Percentiles rank a stretch among this genome's conserved stretches.
Evolutionary conservation across 441 rosid species (phyloP).

Genomic region (Gossypium gossypioides): DNA sequence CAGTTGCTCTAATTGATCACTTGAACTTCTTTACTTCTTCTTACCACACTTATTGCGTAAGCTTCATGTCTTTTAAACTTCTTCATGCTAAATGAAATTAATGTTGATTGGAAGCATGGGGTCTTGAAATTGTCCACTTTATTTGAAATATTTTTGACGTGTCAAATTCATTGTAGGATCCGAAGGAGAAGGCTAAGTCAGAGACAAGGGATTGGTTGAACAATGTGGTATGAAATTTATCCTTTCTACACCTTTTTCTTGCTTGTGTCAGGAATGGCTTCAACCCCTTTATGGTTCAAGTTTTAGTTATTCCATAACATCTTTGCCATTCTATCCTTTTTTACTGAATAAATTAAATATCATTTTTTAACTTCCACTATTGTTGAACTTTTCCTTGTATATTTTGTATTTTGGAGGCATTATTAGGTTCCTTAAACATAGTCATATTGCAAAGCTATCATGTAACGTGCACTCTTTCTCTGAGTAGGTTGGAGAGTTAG

Average conservation of each 20-base stretch:
- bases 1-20: background rate
- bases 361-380: background rate
- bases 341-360: background rate
- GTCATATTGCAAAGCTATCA: background rate
- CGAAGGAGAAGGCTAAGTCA: conserved; percentile 94
- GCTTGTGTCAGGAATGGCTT: background rate
- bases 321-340: background rate
- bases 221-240: conserved; percentile 58
- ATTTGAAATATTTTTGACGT: background rate
- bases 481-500: conserved; percentile 85
- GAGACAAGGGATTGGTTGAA: conserved; percentile 99
- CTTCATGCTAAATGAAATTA: background rate
- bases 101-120: background rate
- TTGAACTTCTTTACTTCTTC: background rate
- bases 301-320: background rate
- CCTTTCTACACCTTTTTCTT: conserved; percentile 3
- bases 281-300: too few species aligned
- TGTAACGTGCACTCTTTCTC: conserved; percentile 10
- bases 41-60: background rate
- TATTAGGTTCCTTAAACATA: background rate
- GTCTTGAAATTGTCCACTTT: background rate
- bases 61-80: background rate
- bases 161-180: conserved; percentile 52
- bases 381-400: background rate
- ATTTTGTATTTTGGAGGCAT: background rate